A percentile compares a stretch with the other conserved stretches of the same genome.
Evolutionary conservation across 2,329 filamentous ascomycete genomes (phyloP).

Genomic region (Nakataea oryzae): DNA sequence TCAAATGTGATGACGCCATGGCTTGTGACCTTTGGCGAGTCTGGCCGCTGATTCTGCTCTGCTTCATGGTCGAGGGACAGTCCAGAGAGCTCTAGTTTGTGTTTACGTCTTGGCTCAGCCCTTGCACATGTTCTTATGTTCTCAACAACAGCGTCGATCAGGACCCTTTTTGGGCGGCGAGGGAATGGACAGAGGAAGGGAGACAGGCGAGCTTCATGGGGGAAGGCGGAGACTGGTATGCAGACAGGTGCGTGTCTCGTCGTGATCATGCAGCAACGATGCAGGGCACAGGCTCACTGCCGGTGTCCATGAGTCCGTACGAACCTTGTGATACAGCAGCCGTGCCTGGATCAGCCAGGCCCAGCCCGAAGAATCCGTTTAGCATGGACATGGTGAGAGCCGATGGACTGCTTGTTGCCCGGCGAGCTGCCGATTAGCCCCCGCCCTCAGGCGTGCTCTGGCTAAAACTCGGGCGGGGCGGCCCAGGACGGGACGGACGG

Average conservation of each 20-base stretch:
- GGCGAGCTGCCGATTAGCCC: neutral
- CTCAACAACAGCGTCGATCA: neutral
- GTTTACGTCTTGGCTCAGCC: neutral
- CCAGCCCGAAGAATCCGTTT: neutral
- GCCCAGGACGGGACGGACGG: too few relatives aligned
- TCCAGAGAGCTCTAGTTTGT: constrained; percentile 25
- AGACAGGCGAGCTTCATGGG: neutral
- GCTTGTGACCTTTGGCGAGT: constrained; percentile 28
- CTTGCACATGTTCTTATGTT: neutral
- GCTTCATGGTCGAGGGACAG: constrained; percentile 25
- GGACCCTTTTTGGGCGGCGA: too few relatives aligned
- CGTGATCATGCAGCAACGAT: neutral
- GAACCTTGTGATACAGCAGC: neutral
- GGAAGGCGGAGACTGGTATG: too few relatives aligned
- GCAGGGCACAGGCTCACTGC: constrained; percentile 6
- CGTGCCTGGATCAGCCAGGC: neutral
- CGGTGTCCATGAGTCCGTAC: neutral
- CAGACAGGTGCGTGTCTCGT: neutral
- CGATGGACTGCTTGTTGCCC: neutral
- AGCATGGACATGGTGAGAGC: neutral
- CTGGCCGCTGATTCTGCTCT: constrained; percentile 12
- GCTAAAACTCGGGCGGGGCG: neutral
- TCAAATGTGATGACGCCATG: constrained; percentile 45
- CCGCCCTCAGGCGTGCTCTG: neutral
- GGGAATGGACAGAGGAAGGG: neutral